A percentile compares a stretch with the other conserved stretches of the same genome.
Conservation (phyloP, 306 rosid genomes). For the Quercus suber region DNA sequence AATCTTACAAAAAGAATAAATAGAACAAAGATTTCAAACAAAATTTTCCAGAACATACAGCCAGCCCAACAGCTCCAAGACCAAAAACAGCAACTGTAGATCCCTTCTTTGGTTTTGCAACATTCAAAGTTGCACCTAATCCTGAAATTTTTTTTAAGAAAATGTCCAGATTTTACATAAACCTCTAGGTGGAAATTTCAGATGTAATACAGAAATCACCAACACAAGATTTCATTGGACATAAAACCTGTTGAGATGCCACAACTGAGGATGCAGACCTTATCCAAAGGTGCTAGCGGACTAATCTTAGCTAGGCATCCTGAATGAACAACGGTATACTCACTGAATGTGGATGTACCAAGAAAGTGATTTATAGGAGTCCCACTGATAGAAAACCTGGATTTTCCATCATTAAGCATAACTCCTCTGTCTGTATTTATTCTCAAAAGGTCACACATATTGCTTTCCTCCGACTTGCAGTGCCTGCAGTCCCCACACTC, state of each 20-base stretch:
- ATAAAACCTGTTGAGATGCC: conserved; percentile 39
- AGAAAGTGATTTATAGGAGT: conserved; percentile 37
- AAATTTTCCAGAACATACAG: conserved; percentile 17
- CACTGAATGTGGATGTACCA: conserved; percentile 46
- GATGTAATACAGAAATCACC: background rate
- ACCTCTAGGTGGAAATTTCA: background rate
- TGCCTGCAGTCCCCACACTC: conserved; percentile 40
- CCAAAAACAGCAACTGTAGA: conserved; percentile 35
- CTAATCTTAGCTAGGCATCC: conserved; percentile 45
- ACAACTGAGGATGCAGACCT: conserved; percentile 42
- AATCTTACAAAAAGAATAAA: background rate
- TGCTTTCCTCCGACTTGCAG: conserved; percentile 45
- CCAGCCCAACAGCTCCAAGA: conserved; percentile 39
- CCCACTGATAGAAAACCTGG: conserved; percentile 43
- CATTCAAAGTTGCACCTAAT: conserved; percentile 41
- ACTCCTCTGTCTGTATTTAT: conserved; percentile 31
- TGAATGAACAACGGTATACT: conserved; percentile 39
- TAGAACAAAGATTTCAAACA: too few species aligned
- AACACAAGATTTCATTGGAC: background rate
- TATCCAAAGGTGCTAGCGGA: conserved; percentile 39
- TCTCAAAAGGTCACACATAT: conserved; percentile 36
- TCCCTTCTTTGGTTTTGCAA: conserved; percentile 39
- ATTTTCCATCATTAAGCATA: conserved; percentile 34
- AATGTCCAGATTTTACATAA: background rate
- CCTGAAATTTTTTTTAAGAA: conserved; percentile 12